Evolutionary conservation across 805 yeast genomes (phyloP).

Genomic region (Wickerhamomyces silvicola): DNA sequence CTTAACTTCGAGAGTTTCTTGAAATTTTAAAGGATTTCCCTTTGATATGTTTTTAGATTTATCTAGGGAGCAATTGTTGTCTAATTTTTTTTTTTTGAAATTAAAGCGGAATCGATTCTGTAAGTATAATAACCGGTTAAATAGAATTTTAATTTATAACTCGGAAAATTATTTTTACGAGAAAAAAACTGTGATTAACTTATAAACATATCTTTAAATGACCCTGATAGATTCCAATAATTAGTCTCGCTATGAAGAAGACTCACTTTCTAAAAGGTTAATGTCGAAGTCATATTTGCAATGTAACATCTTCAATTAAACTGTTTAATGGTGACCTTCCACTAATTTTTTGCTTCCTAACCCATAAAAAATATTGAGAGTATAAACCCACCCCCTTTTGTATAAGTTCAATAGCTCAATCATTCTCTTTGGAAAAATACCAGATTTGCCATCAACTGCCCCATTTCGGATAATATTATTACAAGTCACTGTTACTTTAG

Average conservation of each 20-base stretch:
- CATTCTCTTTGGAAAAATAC: constrained; percentile 43
- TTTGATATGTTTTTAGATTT: too few species aligned
- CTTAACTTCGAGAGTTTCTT: too few species aligned
- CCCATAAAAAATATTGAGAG: constrained; percentile 18
- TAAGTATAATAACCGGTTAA: too few species aligned
- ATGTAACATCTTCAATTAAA: constrained; percentile 6
- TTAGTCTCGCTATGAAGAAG: constrained; percentile 8
- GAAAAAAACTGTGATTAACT: too few species aligned
- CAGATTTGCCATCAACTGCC: constrained; percentile 45
- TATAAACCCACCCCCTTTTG: constrained; percentile 28
- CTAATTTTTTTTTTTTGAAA: too few species aligned
- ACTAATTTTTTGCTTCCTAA: constrained; percentile 19
- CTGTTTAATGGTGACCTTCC: constrained; percentile 29
- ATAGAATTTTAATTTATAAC: too few species aligned
- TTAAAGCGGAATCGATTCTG: too few species aligned
- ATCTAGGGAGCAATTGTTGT: too few species aligned
- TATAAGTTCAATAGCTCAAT: constrained; percentile 30
- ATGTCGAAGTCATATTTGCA: constrained; percentile 12
- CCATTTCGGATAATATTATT: too few species aligned
- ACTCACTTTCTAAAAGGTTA: constrained; percentile 13
- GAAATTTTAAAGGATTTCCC: too few species aligned
- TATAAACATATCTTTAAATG: background rate
- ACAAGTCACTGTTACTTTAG: too few species aligned
- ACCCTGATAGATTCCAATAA: background rate
- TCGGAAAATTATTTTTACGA: too few species aligned